Conservation (phyloP, 352 stramenopile species). For the Phytophthora fragariaefolia region DNA sequence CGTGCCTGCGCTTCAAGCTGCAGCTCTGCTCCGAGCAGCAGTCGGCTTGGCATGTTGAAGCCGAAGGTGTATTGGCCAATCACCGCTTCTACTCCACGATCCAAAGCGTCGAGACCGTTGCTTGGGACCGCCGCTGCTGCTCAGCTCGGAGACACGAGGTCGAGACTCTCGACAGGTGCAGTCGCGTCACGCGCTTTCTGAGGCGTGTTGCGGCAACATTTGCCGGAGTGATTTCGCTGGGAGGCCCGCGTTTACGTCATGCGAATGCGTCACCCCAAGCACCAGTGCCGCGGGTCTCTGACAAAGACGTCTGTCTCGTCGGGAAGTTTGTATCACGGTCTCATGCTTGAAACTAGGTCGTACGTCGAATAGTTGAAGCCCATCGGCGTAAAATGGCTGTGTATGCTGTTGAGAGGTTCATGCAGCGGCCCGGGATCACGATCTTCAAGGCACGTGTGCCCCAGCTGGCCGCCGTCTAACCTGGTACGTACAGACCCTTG, state of each 20-base stretch:
- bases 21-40: too few relatives aligned
- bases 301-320: slow-evolving; percentile 3
- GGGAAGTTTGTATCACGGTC: not conserved
- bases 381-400: not conserved
- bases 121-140: too few relatives aligned
- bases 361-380: not conserved
- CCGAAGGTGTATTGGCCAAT: too few relatives aligned
- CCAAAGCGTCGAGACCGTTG: not conserved
- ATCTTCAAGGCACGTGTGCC: slow-evolving; percentile 4
- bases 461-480: slow-evolving; percentile 8
- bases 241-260: slow-evolving; percentile 36
- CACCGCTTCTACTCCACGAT: not conserved
- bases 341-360: not conserved
- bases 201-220: too few relatives aligned
- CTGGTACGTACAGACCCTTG: slow-evolving; percentile 2
- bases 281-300: slow-evolving; percentile 18
- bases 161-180: not conserved
- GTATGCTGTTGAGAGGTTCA: not conserved
- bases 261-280: slow-evolving; percentile 26
- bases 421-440: not conserved
- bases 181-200: slow-evolving; percentile 10
- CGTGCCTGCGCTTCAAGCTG: too few relatives aligned
- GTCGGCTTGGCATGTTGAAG: too few relatives aligned
- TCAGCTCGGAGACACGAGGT: too few relatives aligned
- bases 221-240: slow-evolving; percentile 34